These are phyloP conservation scores for Podospora bellae-mahoneyi DNA, from an alignment of 495 filamentous ascomycete species.

Conservation along the genomic window DNA sequence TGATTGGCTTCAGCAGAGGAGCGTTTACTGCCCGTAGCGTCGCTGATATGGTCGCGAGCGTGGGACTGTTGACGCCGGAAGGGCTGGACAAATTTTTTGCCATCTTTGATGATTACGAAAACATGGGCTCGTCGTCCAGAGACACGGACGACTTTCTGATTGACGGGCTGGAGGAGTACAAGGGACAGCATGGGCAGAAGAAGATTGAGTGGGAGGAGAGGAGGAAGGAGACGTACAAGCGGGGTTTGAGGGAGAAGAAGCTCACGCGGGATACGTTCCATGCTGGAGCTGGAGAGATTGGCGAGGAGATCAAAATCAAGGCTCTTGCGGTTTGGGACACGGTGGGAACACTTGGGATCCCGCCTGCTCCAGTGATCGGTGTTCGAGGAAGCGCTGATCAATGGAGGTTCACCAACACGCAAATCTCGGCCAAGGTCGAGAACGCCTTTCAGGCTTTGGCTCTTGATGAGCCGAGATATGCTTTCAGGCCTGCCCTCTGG, in stretches of 20 bases:
- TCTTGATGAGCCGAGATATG: conserved; percentile 62
- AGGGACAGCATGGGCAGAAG: conserved; percentile 23
- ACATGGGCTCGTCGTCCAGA: conserved; percentile 28
- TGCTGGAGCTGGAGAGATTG: conserved; percentile 30
- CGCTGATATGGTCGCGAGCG: conserved; percentile 54
- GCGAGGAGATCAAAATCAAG: conserved; percentile 36
- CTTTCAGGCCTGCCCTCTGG: conserved; percentile 65
- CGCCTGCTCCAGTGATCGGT: conserved; percentile 36
- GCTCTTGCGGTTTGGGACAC: conserved; percentile 41
- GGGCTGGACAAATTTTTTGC: conserved; percentile 58
- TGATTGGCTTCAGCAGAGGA: conserved; percentile 67
- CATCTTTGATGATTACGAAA: conserved; percentile 54
- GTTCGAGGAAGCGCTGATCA: conserved; percentile 33
- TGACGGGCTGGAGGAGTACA: conserved; percentile 19
- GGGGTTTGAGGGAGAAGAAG: conserved; percentile 23
- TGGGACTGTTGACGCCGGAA: conserved; percentile 59
- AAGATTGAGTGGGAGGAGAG: conserved; percentile 31
- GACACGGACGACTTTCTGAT: conserved; percentile 25
- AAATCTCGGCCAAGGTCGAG: conserved; percentile 53
- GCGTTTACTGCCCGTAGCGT: conserved; percentile 65
- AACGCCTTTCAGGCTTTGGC: conserved; percentile 71
- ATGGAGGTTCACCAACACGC: conserved; percentile 56
- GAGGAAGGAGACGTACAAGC: conserved; percentile 29
- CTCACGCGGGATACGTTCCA: conserved; percentile 31
- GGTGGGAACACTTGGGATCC: conserved; percentile 37